Evolutionary conservation across 2,329 filamentous ascomycete genomes (phyloP).

Genomic region (Sphaerulina musiva): DNA sequence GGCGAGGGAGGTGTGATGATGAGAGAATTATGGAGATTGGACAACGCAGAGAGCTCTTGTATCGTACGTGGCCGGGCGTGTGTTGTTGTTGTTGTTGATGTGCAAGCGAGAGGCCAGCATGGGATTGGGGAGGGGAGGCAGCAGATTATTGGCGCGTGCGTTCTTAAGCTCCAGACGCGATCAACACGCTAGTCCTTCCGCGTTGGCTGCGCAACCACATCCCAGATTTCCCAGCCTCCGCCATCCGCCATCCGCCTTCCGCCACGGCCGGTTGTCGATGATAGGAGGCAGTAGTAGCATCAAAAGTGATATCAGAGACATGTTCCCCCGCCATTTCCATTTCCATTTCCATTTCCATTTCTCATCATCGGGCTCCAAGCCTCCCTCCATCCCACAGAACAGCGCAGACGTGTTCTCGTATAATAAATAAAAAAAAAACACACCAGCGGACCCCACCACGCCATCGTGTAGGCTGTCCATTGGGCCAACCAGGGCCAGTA

Average conservation of each 20-base stretch:
- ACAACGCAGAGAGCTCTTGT: neutral
- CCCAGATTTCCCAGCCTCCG: neutral
- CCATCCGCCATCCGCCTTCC: no score
- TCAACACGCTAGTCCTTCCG: slow-evolving; percentile 3
- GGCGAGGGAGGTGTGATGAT: neutral
- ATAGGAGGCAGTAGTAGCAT: no score
- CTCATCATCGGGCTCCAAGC: neutral
- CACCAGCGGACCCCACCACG: neutral
- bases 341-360: no score
- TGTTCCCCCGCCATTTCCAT: no score
- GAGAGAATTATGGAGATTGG: neutral
- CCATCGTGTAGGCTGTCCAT: slow-evolving; percentile 10
- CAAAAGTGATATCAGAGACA: no score
- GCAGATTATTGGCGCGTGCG: neutral
- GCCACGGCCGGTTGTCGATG: no score
- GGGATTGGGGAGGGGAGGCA: neutral
- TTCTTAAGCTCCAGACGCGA: slow-evolving; percentile 2
- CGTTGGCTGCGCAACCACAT: neutral
- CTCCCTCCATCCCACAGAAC: neutral
- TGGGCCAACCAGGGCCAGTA: slow-evolving; percentile 3
- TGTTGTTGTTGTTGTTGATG: neutral
- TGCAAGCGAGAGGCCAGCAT: neutral
- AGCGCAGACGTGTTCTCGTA: neutral
- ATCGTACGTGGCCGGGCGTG: neutral
- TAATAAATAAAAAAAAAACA: neutral